Base-by-base conservation (phyloP, 768 basidiomycete species). In the Rhodotorula paludigena region DNA sequence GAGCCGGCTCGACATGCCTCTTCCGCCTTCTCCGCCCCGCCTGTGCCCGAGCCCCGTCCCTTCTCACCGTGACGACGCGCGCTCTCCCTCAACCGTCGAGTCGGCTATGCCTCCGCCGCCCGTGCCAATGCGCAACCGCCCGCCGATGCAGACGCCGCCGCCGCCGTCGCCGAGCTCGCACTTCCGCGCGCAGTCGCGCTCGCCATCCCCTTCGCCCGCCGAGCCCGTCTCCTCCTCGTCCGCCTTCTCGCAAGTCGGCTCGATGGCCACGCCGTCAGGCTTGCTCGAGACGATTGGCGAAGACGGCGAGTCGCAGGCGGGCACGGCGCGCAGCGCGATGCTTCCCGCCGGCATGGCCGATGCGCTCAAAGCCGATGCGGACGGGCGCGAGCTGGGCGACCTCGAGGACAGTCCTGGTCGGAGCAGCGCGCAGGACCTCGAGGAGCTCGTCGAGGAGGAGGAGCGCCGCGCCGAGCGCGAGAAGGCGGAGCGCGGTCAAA, bases 251-350 rank as follows among this genome's bases (percentile, higher is more conserved):
- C 45, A 11, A n/a, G n/a, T n/a, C 12, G 47, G 47, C 47, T 12
- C 28, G 6, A 10, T 9, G n/a, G 14, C n/a, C 14, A 15, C 25
- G 25, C 25, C 25, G 45, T 28, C 36, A 20, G 32, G 2, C 21
- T 16, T 38, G 11, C 68, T 76, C 52, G 72, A 73, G 35, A 75
- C 75, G 25, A 76, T 76, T 15, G 75, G 74, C 28, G 75, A 76
- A 59, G 75, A 76, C 49, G 75, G 75, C 12, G 75, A 76, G 60
- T 64, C 60, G 21, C 75, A 75, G 41, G 75, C 75, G 14, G 75
- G 75, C 2, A 76, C 75, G 32, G 44, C 61, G 12, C 59, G 48
- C n/a, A 54, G 41, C 53, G 60, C 28, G 2, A 41, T 44, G 63
- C 38, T 63, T 28, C n/a, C 54, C 5, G 6, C 30, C 2, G 41